Conservation (phyloP, 768 basidiomycete species). For the Candolleomyces efflorescens region DNA sequence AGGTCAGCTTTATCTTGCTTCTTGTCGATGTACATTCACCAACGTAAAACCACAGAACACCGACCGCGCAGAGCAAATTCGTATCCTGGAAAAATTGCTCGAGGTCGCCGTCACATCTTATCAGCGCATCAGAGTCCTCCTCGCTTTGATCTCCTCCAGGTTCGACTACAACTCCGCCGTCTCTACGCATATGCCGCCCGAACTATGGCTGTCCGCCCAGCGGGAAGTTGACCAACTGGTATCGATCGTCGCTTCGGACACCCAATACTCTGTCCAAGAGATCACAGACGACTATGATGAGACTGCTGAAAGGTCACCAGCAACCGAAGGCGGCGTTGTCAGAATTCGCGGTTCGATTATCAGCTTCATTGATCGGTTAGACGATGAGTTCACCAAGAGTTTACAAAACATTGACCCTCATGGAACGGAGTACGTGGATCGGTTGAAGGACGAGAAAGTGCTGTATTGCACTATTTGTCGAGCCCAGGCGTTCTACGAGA, state of each 20-base stretch:
- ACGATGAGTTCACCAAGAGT: constrained; percentile 97
- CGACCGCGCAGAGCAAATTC: constrained; percentile 91
- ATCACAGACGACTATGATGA: constrained; percentile 91
- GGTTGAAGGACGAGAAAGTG: constrained; percentile 92
- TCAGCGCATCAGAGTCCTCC: constrained; percentile 89
- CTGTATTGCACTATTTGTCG: constrained; percentile 93
- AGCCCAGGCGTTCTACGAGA: constrained; percentile 89
- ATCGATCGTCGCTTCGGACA: constrained; percentile 66
- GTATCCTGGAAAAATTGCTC: constrained; percentile 81
- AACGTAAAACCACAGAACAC: constrained; percentile 67
- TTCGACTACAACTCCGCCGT: constrained; percentile 95
- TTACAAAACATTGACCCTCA: constrained; percentile 98
- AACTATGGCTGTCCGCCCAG: constrained; percentile 86
- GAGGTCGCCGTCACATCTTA: constrained; percentile 86
- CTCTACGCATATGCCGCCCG: constrained; percentile 84
- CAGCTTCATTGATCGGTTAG: constrained; percentile 91
- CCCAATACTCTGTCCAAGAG: constrained; percentile 82
- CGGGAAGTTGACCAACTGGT: constrained; percentile 87
- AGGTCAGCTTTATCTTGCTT: constrained; percentile 51
- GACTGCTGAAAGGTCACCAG: constrained; percentile 73
- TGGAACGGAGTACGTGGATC: constrained; percentile 97
- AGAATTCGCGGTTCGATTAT: constrained; percentile 93
- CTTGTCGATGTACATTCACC: constrained; percentile 4
- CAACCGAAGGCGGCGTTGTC: constrained; percentile 68
- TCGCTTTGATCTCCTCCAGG: constrained; percentile 89